Base-by-base conservation (phyloP, 441 rosid species). In the Pelargonium fulgidum region DNA sequence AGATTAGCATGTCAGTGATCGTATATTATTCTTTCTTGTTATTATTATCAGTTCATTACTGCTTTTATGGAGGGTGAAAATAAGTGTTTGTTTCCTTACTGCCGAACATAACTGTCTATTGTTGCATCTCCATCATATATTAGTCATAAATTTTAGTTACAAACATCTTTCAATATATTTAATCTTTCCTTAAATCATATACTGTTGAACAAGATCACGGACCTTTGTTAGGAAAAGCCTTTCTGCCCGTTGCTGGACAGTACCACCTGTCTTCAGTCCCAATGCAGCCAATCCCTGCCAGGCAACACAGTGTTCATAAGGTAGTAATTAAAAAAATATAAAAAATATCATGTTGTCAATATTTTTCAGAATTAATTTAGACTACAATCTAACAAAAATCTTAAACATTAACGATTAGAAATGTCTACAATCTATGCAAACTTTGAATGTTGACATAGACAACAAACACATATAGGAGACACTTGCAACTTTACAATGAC, bases 161-260 rank as follows among this genome's bases (percentile, higher is more conserved):
- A 45, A 45, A 11, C 50, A 12, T 1, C 50, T 45, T 11, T 12
- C 50, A 45, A 45, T 45, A 1, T 24, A 67, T 45, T 0, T 14
- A 67, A 13, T 4, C 66, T 33, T 62, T 19, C 45, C 5, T 33
- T 12, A 47, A 5, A 13, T 36, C 8, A 1, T 24, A 16, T 19
- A 17, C 29, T 24, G 36, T 13, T 42, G 50, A 47, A 44, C n/a
- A 48, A 33, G 22, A 16, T 69, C 11, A 36, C 70, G 24, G 41
- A 92, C 97, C 98, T 95, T 92, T 33, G 93, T 87, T 64, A 92
- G 90, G 79, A 95, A 88, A 75, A 95, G 96, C 83, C 98, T 85
- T 84, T 95, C 97, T 1, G 96, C 98, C 29, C 97, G 96, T 83
- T 89, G 97, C 83, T 87, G 92, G 63, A 81, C 76, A 20, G 98